These are phyloP conservation scores for Tuber calosporum DNA, from an alignment of 495 filamentous ascomycete species.

Conservation along the genomic window DNA sequence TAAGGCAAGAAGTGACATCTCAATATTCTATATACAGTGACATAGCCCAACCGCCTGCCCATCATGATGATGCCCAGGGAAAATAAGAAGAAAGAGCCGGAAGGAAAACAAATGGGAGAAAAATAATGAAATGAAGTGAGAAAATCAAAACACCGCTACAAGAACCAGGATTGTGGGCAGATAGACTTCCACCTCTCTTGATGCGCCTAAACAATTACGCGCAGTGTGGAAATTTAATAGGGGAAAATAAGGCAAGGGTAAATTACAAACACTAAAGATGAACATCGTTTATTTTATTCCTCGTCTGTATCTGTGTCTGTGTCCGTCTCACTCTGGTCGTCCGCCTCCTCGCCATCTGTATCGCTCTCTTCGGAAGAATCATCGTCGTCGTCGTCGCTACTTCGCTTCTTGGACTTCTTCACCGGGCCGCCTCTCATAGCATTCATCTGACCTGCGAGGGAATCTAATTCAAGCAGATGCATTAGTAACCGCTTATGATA, in stretches of 20 bases:
- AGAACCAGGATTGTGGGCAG: neutral
- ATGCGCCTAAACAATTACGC: neutral
- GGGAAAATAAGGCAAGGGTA: neutral
- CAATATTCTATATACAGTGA: slow-evolving; percentile 1
- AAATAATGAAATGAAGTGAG: neutral
- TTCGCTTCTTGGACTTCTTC: slow-evolving; percentile 50
- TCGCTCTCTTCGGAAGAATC: slow-evolving; percentile 84
- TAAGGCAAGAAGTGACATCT: neutral
- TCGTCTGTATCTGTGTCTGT: slow-evolving; percentile 40
- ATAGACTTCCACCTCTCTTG: slow-evolving; percentile 2
- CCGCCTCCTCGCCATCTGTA: slow-evolving; percentile 54
- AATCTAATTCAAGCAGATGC: slow-evolving; percentile 50
- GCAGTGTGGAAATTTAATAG: neutral
- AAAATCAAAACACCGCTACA: neutral
- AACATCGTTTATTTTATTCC: slow-evolving; percentile 17
- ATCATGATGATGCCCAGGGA: neutral
- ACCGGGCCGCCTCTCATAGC: slow-evolving; percentile 60
- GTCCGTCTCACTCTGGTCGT: slow-evolving; percentile 36
- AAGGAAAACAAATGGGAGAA: neutral
- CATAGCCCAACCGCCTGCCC: neutral
- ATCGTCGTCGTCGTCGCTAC: slow-evolving; percentile 66
- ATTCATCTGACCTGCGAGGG: slow-evolving; percentile 90
- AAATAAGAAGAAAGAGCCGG: neutral
- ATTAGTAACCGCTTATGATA: neutral
- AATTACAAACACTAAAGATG: neutral